These are phyloP conservation scores for Heliosperma pusillum DNA, from an alignment of 148 eudicot species.

Conservation along the genomic window DNA sequence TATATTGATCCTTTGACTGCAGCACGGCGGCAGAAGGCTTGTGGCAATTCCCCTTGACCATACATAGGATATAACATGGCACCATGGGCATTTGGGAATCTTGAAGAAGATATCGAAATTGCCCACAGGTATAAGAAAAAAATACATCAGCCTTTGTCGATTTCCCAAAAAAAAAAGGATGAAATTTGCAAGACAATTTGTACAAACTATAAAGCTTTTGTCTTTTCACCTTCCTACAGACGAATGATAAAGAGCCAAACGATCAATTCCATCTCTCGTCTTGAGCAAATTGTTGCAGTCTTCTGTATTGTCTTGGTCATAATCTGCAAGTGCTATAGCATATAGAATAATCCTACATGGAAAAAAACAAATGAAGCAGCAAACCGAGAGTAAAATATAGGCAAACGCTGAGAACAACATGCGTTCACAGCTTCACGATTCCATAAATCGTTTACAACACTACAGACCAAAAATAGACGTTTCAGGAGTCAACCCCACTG, in stretches of 20 bases:
- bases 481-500: too few species aligned
- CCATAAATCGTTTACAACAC: background rate
- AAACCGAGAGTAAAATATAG: background rate
- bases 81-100: slow-evolving; percentile 81
- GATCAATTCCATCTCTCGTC: slow-evolving; percentile 69
- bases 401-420: background rate
- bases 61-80: slow-evolving; percentile 89
- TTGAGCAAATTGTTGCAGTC: slow-evolving; percentile 50
- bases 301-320: slow-evolving; percentile 67
- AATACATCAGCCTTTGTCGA: slow-evolving; percentile 15
- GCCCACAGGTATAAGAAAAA: slow-evolving; percentile 14
- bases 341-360: slow-evolving; percentile 72
- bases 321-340: slow-evolving; percentile 77
- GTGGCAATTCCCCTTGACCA: slow-evolving; percentile 94
- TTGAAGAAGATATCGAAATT: slow-evolving; percentile 21
- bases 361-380: slow-evolving; percentile 13
- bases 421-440: background rate
- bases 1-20: slow-evolving; percentile 95
- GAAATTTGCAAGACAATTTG: background rate
- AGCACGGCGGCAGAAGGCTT: slow-evolving; percentile 95
- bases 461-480: too few species aligned
- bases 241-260: slow-evolving; percentile 72
- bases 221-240: slow-evolving; percentile 74
- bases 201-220: background rate
- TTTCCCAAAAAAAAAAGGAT: background rate